A percentile compares a stretch with the other conserved stretches of the same genome.
These are phyloP conservation scores for Brassica rapa DNA, from an alignment of 345 rosid species.

Conservation along the genomic window DNA sequence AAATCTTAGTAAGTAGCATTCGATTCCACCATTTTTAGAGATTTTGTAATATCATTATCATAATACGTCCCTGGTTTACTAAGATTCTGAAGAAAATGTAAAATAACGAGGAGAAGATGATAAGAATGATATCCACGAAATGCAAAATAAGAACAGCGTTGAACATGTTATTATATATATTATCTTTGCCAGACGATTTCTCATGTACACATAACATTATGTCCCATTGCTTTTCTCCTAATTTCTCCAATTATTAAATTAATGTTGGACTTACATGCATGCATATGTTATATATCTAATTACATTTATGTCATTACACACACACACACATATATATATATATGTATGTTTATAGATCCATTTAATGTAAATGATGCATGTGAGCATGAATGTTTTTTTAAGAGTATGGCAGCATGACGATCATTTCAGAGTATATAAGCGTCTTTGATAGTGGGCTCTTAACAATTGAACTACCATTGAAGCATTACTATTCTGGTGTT, in stretches of 20 bases:
- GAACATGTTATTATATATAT: constrained; percentile 21
- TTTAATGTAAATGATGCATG: neutral
- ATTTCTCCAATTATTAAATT: constrained; percentile 20
- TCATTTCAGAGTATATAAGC: neutral
- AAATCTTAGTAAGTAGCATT: neutral
- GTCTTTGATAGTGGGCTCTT: neutral
- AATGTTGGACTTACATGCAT: constrained; percentile 26
- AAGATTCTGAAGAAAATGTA: neutral
- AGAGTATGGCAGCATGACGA: neutral
- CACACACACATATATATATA: neutral
- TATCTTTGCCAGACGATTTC: constrained; percentile 32
- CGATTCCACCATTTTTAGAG: neutral
- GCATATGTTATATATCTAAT: constrained; percentile 16
- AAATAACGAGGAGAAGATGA: neutral
- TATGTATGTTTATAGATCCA: neutral
- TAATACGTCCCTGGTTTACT: neutral
- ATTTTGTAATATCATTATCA: neutral
- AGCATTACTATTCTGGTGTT: neutral
- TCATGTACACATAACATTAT: constrained; percentile 28
- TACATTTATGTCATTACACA: neutral
- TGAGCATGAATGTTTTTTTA: constrained; percentile 7
- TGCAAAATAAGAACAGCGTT: constrained; percentile 32
- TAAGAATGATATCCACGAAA: constrained; percentile 21
- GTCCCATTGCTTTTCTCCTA: neutral
- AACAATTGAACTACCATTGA: neutral